phyloP scores from a whole-genome alignment of 2,329 filamentous ascomycete genomes.

The Fusarium torreyae region DNA sequence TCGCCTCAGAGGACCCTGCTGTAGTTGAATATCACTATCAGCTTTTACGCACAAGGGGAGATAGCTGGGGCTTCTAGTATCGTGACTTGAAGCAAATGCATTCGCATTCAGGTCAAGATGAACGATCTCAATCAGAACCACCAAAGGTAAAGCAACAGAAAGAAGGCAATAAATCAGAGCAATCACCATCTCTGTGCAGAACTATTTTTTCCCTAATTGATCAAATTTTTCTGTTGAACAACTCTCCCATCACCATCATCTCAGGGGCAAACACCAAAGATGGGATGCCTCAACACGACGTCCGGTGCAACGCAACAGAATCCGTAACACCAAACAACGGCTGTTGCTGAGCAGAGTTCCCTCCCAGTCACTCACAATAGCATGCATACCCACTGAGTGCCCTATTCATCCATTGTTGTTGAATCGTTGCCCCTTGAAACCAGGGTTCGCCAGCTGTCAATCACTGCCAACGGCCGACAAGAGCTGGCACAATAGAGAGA shows the following conservation, averaged over 20 bases:
- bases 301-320: constrained; percentile 38
- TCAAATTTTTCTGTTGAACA: background rate
- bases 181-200: no score
- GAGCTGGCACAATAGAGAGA: constrained; percentile 16
- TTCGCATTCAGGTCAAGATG: no score
- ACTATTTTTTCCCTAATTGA: background rate
- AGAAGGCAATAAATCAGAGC: no score
- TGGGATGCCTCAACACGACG: constrained; percentile 32
- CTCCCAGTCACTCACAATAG: background rate
- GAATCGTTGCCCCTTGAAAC: constrained; percentile 41
- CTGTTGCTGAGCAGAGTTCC: constrained; percentile 21
- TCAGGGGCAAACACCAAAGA: constrained; percentile 37
- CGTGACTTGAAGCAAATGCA: no score
- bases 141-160: no score
- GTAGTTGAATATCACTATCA: no score
- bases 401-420: constrained; percentile 20
- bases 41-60: no score
- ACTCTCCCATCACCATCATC: constrained; percentile 5
- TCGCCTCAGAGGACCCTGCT: no score
- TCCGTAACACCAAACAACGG: constrained; percentile 35
- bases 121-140: no score
- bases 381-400: background rate
- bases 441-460: constrained; percentile 21
- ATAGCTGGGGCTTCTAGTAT: no score
- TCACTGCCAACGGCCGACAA: constrained; percentile 25